Base-by-base conservation (phyloP, 148 eudicot species). In the Selenicereus undatus region DNA sequence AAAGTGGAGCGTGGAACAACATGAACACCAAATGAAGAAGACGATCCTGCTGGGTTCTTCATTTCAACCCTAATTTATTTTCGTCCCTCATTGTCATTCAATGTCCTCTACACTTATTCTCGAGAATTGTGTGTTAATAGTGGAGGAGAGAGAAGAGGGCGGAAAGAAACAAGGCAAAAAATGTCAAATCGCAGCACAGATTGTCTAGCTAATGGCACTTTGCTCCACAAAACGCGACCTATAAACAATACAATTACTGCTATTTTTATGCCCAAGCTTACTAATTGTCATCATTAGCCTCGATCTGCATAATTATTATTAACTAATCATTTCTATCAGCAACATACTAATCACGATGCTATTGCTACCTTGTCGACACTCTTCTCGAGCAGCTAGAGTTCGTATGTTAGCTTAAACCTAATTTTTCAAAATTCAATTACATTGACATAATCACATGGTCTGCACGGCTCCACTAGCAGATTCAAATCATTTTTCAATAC, bases 211-310 rank as follows among this genome's bases (percentile, higher is more conserved):
- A 66, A 22, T 64, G 71, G 18, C 71, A 66, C 71, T 66, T 66
- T 66, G 68, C 68, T 64, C 68, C 26, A 64, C 10, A 9, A 64
- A 64, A 64, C n/a, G 29, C 2, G 12, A 64, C 26, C 10, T 56
- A 39, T 39, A 56, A 56, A 56, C 62, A 56, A 17, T 66, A 11
- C 18, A 66, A 66, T 66, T 11, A 11, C 43, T 39, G 3, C 43
- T 39, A 4, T 39, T 11, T n/a, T 11, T n/a, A 8, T 62, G 22
- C 10, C 8, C 12, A 27, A 32, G 16, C 35, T n/a, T n/a, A n/a
- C 69, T 66, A 66, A 66, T 66, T 66, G 32, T 66, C 71, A 27
- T 66, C 71, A 66, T 66, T 66, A 66, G 13, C 52, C 71, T 66
- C 69, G 7, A 24, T 64, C 17, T 24, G 3, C 22, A 16, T 20